phyloP scores from a whole-genome alignment of 371 early-diverging fungal genomes.

The Nematocida sp. region DNA sequence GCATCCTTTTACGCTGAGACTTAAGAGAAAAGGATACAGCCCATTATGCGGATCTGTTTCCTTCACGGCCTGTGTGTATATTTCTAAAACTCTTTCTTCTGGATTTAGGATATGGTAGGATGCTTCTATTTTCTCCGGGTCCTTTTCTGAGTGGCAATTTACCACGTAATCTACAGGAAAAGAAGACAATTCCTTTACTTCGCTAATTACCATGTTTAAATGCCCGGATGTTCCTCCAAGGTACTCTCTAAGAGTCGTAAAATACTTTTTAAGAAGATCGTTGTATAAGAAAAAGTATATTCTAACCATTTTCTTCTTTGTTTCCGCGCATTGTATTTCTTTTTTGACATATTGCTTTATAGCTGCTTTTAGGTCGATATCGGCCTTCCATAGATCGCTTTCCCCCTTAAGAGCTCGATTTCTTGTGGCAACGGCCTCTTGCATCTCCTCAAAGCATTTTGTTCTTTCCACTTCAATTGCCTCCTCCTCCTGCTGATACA shows the following conservation, averaged over 20 bases:
- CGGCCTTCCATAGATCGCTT: slow-evolving; percentile 38
- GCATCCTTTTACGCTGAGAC: slow-evolving; percentile 7
- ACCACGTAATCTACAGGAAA: neutral
- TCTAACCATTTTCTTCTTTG: neutral
- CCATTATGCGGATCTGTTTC: neutral
- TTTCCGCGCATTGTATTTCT: neutral
- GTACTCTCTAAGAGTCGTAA: slow-evolving; percentile 22
- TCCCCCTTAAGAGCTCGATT: neutral
- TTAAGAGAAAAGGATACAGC: neutral
- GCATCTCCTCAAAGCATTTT: neutral
- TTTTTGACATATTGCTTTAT: neutral
- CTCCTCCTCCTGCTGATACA: neutral
- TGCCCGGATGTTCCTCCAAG: neutral
- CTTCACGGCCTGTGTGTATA: slow-evolving; percentile 11
- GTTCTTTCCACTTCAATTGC: neutral
- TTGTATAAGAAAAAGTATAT: neutral
- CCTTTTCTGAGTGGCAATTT: neutral
- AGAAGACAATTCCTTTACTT: neutral
- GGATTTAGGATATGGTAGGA: neutral
- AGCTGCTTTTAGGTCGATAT: slow-evolving; percentile 27
- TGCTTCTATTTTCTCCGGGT: too few relatives aligned
- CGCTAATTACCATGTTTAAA: slow-evolving; percentile 16
- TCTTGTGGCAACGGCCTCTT: slow-evolving; percentile 8
- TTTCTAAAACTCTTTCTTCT: neutral
- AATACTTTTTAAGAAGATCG: slow-evolving; percentile 3